phyloP scores from a whole-genome alignment of 23 red algal species.

The Gracilaria domingensis region DNA sequence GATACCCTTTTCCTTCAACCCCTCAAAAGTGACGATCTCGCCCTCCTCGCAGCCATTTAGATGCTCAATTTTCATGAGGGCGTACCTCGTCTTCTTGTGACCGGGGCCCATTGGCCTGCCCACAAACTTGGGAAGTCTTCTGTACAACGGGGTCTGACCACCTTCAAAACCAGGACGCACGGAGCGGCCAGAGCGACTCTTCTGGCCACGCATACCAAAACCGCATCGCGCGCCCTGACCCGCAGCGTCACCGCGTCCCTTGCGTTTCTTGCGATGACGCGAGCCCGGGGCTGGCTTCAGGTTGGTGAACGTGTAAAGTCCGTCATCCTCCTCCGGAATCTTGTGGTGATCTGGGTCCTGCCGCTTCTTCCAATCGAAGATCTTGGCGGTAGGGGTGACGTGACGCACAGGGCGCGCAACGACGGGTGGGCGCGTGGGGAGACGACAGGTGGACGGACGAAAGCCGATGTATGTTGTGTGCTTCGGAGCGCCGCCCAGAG shows the following conservation, averaged over 20 bases:
- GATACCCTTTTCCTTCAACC: conserved; percentile 65
- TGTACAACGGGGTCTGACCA: conserved; percentile 97
- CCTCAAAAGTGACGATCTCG: conserved; percentile 78
- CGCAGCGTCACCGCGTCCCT: conserved; percentile 91
- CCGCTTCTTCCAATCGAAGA: conserved; percentile 97
- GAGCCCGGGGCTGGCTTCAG: conserved; percentile 92
- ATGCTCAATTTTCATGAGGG: conserved; percentile 83
- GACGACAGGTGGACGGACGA: conserved; percentile 44
- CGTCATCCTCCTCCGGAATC: conserved; percentile 60
- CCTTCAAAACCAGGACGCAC: conserved; percentile 98
- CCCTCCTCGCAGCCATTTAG: conserved; percentile 84
- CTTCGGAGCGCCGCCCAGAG: conserved; percentile 55
- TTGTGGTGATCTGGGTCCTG: conserved; percentile 50
- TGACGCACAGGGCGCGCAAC: not conserved
- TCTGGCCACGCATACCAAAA: conserved; percentile 97
- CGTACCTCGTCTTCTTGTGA: conserved; percentile 89
- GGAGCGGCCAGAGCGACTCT: conserved; percentile 84
- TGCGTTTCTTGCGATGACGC: conserved; percentile 90
- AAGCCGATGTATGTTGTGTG: conserved; percentile 46
- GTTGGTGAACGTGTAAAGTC: conserved; percentile 76
- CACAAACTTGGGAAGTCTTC: conserved; percentile 96
- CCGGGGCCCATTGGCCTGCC: conserved; percentile 92
- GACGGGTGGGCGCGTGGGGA: conserved; percentile 6
- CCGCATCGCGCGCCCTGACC: conserved; percentile 96
- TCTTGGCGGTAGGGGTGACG: conserved; percentile 74